Base-by-base conservation (phyloP, 768 basidiomycete genomes). In the Podaxis sp. region DNA sequence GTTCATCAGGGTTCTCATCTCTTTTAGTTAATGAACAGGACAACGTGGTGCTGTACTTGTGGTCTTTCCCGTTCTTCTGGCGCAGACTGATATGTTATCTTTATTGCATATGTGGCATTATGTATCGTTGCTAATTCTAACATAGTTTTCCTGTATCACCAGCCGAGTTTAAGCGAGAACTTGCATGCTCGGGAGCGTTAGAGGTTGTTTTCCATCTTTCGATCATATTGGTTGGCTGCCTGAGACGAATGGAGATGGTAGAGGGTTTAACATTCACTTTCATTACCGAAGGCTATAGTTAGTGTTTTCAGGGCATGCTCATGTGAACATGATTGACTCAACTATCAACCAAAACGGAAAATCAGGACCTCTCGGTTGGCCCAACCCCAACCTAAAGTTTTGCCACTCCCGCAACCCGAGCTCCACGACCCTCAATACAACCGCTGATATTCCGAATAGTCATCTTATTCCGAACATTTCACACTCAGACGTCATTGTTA, bases 381-480 rank as follows among this genome's bases (percentile, higher is more conserved):
- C 2, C 42, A 30, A 33, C 8, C 28, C 44, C 28, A 15, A 36
- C 57, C 51, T 39, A 19, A 52, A 38, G 13, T 19, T 52, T 40
- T 60, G 8, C 4, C 48, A 39, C 39, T 60, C 38, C 54, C 39
- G 54, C 38, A 38, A 39, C 44, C n/a, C 36, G 38, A 40, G 54
- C 38, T 42, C 39, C 54, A 56, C 54, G 15, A 24, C 19, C 49
- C 51, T 52, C 59, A 17, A 49, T 15, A 39, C 30, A 40, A 39
- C 49, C 22, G 39, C 13, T 39, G 38, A 60, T 39, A 36, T 52
- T 40, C 36, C 22, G 28, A 60, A 28, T 48, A 33, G 48, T 24
- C 40, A 57, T 57, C 4, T 38, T 26, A 39, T 42, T 56, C 54
- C 42, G 42, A 57, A 36, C 30, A 49, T 59, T 60, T 60, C 59